A percentile compares a stretch with the other conserved stretches of the same genome.
phyloP scores from a whole-genome alignment of 1,139 yeast genomes.

The Suhomyces bribrorum region DNA sequence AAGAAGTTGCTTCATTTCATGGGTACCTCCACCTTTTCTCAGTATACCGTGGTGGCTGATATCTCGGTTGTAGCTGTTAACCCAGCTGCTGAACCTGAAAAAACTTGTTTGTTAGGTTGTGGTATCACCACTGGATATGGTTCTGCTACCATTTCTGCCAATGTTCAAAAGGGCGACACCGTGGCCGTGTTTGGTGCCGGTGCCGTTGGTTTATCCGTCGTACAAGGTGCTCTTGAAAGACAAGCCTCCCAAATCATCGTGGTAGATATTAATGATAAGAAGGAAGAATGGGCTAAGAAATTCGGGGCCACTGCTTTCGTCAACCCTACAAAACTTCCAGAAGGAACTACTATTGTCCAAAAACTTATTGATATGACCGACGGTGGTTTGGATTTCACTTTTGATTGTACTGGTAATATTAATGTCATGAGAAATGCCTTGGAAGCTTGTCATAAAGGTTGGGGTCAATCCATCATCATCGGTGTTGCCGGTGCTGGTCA shows the following conservation, averaged over 20 bases:
- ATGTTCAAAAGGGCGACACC: constrained; percentile 88
- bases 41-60: constrained; percentile 96
- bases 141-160: constrained; percentile 93
- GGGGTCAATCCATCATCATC: constrained; percentile 94
- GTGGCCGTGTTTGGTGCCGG: constrained; percentile 98
- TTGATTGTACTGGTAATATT: constrained; percentile 97
- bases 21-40: constrained; percentile 97
- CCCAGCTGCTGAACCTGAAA: constrained; percentile 78
- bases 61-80: constrained; percentile 95
- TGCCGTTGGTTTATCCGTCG: constrained; percentile 92
- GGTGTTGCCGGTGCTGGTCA: constrained; percentile 99
- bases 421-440: constrained; percentile 93
- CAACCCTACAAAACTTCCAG: constrained; percentile 75
- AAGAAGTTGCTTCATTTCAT: constrained; percentile 83
- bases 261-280: constrained; percentile 80
- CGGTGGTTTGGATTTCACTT: constrained; percentile 94
- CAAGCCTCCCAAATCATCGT: constrained; percentile 83
- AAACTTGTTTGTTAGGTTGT: constrained; percentile 92
- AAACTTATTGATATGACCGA: constrained; percentile 87
- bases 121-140: constrained; percentile 99
- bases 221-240: constrained; percentile 88
- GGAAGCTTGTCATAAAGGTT: constrained; percentile 97
- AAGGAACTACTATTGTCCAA: constrained; percentile 77
- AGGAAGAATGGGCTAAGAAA: constrained; percentile 80
- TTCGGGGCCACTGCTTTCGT: constrained; percentile 96